These are phyloP conservation scores for Atalantia buxifolia DNA, from an alignment of 345 rosid species.

Conservation along the genomic window DNA sequence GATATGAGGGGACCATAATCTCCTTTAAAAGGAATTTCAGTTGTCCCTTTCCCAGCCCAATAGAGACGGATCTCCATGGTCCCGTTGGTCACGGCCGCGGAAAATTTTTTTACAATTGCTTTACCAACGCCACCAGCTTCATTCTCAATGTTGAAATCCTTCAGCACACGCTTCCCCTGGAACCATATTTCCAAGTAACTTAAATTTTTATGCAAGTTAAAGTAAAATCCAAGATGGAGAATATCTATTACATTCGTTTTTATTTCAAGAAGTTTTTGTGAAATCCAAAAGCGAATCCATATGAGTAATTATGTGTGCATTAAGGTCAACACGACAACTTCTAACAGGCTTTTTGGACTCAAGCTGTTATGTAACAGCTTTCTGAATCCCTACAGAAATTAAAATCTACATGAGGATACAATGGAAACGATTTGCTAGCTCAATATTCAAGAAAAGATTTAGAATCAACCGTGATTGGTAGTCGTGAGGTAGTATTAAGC, in stretches of 20 bases:
- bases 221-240: too few species aligned
- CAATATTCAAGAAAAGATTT: not conserved
- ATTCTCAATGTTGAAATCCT: constrained; percentile 29
- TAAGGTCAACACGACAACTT: too few species aligned
- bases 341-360: not conserved
- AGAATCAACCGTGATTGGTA: not conserved
- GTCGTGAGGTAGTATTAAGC: not conserved
- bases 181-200: not conserved
- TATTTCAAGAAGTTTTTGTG: too few species aligned
- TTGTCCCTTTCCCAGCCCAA: constrained; percentile 70
- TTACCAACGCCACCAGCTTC: constrained; percentile 26
- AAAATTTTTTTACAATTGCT: constrained; percentile 4
- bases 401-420: not conserved
- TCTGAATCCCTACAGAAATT: not conserved
- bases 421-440: too few species aligned
- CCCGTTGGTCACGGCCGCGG: not conserved
- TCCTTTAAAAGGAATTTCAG: constrained; percentile 37
- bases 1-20: constrained; percentile 58
- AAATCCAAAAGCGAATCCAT: too few species aligned
- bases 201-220: not conserved
- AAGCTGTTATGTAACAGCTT: not conserved
- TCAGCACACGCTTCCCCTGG: constrained; percentile 42
- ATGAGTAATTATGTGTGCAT: too few species aligned
- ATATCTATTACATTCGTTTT: too few species aligned
- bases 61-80: constrained; percentile 36